Conservation (phyloP, 2,329 filamentous ascomycete species). For the Samsoniella hepiali region DNA sequence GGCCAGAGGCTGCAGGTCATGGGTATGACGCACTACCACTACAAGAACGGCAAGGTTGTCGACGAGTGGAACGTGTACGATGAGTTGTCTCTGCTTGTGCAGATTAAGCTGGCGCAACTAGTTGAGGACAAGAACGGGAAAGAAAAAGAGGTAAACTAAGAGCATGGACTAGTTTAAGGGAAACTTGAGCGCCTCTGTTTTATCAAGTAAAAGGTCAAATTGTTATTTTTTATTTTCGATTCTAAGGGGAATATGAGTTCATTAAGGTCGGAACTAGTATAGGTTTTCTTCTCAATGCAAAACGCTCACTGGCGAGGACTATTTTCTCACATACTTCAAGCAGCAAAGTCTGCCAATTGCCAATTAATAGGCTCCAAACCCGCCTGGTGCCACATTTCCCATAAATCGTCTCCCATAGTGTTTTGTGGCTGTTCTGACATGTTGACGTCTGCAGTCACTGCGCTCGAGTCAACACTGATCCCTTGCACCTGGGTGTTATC, state of each 20-base stretch:
- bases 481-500: background rate
- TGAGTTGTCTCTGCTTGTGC: conserved; percentile 5
- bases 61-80: conserved; percentile 17
- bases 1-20: conserved; percentile 16
- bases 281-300: too few species aligned
- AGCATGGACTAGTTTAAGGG: too few species aligned
- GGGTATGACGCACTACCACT: conserved; percentile 17
- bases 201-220: too few species aligned
- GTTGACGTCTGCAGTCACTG: background rate
- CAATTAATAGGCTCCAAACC: conserved; percentile 5
- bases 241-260: too few species aligned
- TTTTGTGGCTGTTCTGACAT: background rate
- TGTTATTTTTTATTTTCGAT: too few species aligned
- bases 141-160: background rate
- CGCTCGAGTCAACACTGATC: background rate
- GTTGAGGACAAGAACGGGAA: background rate
- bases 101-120: conserved; percentile 9
- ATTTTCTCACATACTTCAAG: background rate
- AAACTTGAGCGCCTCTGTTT: too few species aligned
- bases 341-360: background rate
- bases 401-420: conserved; percentile 2
- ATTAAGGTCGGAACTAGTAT: too few species aligned
- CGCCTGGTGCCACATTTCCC: conserved; percentile 8
- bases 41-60: conserved; percentile 11
- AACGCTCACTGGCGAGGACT: background rate